Evolutionary conservation across 306 rosid genomes (phyloP), one percentile per base, ranked within the genome.

Genomic region (Dryas octopetala): DNA sequence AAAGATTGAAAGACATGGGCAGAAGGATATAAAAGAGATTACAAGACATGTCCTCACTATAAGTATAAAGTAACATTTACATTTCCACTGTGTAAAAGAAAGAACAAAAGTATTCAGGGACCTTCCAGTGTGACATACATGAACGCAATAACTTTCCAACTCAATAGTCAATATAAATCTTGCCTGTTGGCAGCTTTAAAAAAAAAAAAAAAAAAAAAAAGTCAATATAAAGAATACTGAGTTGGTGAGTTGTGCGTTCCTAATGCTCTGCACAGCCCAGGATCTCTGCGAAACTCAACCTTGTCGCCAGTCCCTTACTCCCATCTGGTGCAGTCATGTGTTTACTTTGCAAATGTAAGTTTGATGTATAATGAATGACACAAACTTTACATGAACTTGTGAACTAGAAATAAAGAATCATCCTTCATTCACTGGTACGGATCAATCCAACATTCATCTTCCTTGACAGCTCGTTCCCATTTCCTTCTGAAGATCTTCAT

Each of bases 391-490:
- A 32, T 19, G 48, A 32, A 32, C 52, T 63, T 63, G 13, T 63
- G 66, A 40, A 43, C 13, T 16, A 8, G 49, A 46, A 46, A 46
- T 46, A 8, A 46, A 46, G 49, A 46, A 46, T 46, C 49, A 46
- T 46, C 6, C 49, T n/a, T 6, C 23, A 23, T 41, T 55, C 40
- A 9, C 66, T 40, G 71, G 67, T 71, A 85, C 5, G 81, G 86
- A 76, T 87, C 87, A 17, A 45, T 49, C 86, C 87, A 87, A 69
- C 91, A 87, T 67, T 83, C 40, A 51, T 87, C 87, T 11, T 76
- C 80, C 67, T 54, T 51, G 12, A 69, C 84, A 38, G 91, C 89
- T 53, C 76, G 63, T 3, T 54, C 63, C 91, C 91, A 87, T 83
- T 81, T 62, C 54, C 75, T 78, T 78, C 14, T 69, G 79, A 85